A percentile compares a stretch with the other conserved stretches of the same genome.
Conservation (phyloP, 768 basidiomycete species). For the Rickenella mellea region DNA sequence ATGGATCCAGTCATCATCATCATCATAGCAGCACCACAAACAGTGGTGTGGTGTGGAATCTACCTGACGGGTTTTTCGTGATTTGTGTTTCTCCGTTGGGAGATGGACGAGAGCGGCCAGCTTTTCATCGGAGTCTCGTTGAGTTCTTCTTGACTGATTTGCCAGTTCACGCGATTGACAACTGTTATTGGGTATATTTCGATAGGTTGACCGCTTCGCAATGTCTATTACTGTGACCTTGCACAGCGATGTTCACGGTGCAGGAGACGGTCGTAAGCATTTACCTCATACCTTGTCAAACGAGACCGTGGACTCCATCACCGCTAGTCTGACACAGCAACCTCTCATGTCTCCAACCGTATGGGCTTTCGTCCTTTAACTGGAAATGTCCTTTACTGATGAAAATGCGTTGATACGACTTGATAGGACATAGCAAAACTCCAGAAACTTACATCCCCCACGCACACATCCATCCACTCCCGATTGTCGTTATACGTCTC, state of each 20-base stretch:
- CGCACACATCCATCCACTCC: conserved; percentile 37
- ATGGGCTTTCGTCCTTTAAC: too few species aligned
- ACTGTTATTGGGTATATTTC: conserved; percentile 1
- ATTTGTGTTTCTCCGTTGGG: conserved; percentile 62
- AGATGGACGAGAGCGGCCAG: conserved; percentile 52
- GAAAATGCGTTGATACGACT: background rate
- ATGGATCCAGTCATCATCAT: conserved; percentile 10
- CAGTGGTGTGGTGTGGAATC: conserved; percentile 35
- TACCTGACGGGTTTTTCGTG: conserved; percentile 62
- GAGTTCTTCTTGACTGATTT: background rate
- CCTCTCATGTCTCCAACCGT: conserved; percentile 17
- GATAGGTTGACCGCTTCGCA: conserved; percentile 68
- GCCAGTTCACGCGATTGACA: conserved; percentile 3
- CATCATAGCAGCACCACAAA: conserved; percentile 21
- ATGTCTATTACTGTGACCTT: too few species aligned
- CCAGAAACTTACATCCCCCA: conserved; percentile 3
- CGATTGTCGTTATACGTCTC: conserved; percentile 54
- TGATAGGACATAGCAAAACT: background rate
- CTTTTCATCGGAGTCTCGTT: conserved; percentile 59
- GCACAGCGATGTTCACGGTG: too few species aligned
- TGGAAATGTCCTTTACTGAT: too few species aligned
- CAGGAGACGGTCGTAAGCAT: too few species aligned
- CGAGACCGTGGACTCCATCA: conserved; percentile 13
- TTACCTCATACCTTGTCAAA: too few species aligned
- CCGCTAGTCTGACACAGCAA: conserved; percentile 18